These are phyloP conservation scores for Cicer bijugum DNA, from an alignment of 306 rosid species.

Conservation along the genomic window DNA sequence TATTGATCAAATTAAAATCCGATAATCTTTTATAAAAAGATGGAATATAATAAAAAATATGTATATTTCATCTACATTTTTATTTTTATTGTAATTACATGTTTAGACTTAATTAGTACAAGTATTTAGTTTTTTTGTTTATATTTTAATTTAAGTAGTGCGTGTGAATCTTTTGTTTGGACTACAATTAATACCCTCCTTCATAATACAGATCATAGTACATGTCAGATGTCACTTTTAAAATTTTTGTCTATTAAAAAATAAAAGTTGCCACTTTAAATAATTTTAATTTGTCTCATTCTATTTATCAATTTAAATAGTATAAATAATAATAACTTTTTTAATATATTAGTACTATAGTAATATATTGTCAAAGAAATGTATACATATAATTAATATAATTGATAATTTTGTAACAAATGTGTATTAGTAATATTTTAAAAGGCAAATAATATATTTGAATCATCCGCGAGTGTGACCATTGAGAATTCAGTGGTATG, in stretches of 20 bases:
- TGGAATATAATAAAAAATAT: too few relatives aligned
- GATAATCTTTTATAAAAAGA: too few relatives aligned
- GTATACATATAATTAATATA: neutral
- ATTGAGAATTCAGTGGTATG: slow-evolving; percentile 5
- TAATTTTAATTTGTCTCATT: neutral
- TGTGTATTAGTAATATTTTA: neutral
- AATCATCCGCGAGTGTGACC: neutral
- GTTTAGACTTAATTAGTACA: too few relatives aligned
- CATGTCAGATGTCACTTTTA: neutral
- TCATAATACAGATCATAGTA: neutral
- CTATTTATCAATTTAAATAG: neutral
- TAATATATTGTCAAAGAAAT: neutral
- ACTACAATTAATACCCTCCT: neutral
- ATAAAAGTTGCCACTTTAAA: neutral
- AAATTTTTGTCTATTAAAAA: too few relatives aligned
- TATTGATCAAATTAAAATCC: too few relatives aligned
- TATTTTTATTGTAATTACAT: too few relatives aligned
- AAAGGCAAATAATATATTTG: slow-evolving; percentile 2
- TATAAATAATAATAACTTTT: neutral
- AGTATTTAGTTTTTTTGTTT: neutral
- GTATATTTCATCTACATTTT: too few relatives aligned
- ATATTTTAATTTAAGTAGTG: neutral
- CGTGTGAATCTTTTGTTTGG: slow-evolving; percentile 19
- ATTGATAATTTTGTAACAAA: neutral
- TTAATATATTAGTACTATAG: neutral